Base-by-base conservation (phyloP, 148 eudicot genomes). In the Rhododendron ovatum region DNA sequence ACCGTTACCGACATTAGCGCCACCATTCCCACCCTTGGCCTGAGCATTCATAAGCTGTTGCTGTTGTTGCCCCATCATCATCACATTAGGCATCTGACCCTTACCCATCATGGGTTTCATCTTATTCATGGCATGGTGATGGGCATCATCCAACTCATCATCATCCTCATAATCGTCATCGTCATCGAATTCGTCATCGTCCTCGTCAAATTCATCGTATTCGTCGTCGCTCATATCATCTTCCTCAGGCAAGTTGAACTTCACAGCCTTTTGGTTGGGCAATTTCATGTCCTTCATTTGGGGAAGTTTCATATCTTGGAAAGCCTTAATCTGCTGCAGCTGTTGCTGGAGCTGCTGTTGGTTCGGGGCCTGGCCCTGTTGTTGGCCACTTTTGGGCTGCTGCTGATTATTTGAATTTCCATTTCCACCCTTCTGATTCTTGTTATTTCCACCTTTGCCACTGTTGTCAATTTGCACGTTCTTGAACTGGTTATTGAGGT, bases 141-240 rank as follows among this genome's bases (percentile, higher is more conserved):
- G 83, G 17, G 88, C 87, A 85, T 87, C 92, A 22, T 87, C 88
- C 51, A 88, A 41, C 18, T 92, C 95, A 85, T 92, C 98, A 63
- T 92, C 94, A n/a, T 76, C 41, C 0, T 83, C 94, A 71, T 91
- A 91, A 74, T 91, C 89, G 30, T 93, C 98, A 45, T 93, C 95
- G 17, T 93, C 94, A 33, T 87, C 91, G n/a, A 15, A 78, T 2
- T 75, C 79, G 2, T 89, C 89, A 47, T 84, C 85, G 22, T n/a
- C n/a, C n/a, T n/a, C n/a, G n/a, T 83, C 81, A 13, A 45, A 76
- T 2, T 86, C 87, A 22, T 88, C 92, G 12, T 86, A 89, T 14
- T 69, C 33, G 8, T 89, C 88, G 4, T 86, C 87, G 53, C 81
- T 88, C 82, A 88, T 26, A 33, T 85, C 91, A 55, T 90, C 90